Evolutionary conservation across 129 eudicot genomes (phyloP).

Genomic region (Ambrosia trifida): DNA sequence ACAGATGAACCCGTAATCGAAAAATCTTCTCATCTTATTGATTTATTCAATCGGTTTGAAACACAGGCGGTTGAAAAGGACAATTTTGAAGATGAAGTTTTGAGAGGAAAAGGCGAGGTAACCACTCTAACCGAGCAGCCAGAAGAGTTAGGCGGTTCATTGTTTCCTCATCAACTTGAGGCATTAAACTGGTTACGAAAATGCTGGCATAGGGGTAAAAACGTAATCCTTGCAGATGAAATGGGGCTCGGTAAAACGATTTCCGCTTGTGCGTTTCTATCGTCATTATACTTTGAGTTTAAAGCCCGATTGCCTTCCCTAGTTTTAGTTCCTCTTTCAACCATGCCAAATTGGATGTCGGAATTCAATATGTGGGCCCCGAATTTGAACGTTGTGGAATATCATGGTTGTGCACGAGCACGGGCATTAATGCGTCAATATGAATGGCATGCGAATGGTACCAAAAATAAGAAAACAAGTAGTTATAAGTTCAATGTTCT

Average conservation of each 20-base stretch:
- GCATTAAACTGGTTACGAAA: constrained; percentile 96
- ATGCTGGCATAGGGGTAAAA: constrained; percentile 84
- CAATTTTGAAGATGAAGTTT: constrained; percentile 28
- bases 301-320: constrained; percentile 72
- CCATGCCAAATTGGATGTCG: constrained; percentile 99
- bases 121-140: constrained; percentile 80
- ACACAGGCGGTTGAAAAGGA: constrained; percentile 56
- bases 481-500: constrained; percentile 81
- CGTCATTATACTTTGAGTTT: constrained; percentile 81
- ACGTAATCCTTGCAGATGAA: constrained; percentile 93
- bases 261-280: constrained; percentile 81
- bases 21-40: constrained; percentile 52
- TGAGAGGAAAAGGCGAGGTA: constrained; percentile 51
- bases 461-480: constrained; percentile 44
- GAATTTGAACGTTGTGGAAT: constrained; percentile 81
- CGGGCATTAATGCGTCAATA: constrained; percentile 67
- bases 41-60: constrained; percentile 59
- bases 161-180: constrained; percentile 94
- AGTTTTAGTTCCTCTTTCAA: constrained; percentile 93
- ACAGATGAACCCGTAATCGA: constrained; percentile 66
- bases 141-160: constrained; percentile 76
- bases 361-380: constrained; percentile 93
- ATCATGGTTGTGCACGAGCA: constrained; percentile 79
- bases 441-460: constrained; percentile 71
- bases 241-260: constrained; percentile 98